Conservation (phyloP, 164 flowering plant species). For the Hamamelis virginiana region DNA sequence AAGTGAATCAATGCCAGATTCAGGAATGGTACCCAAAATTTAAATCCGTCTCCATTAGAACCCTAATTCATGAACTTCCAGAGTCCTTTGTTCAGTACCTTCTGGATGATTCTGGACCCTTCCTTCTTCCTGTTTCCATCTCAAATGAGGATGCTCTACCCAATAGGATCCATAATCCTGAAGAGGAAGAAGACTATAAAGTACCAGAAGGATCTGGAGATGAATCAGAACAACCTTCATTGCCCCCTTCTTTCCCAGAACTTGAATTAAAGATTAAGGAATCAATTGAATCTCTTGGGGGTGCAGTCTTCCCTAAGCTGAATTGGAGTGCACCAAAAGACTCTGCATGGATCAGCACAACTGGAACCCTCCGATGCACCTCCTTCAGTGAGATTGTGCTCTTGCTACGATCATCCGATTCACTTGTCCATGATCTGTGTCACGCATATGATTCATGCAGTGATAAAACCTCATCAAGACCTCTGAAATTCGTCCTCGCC, state of each 20-base stretch:
- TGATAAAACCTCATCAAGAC: slow-evolving; percentile 54
- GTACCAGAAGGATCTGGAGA: slow-evolving; percentile 67
- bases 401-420: slow-evolving; percentile 71
- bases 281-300: slow-evolving; percentile 71
- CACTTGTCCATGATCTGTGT: slow-evolving; percentile 72
- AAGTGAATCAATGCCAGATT: slow-evolving; percentile 78
- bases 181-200: slow-evolving; percentile 64
- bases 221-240: slow-evolving; percentile 52
- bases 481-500: slow-evolving; percentile 64
- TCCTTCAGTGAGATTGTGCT: slow-evolving; percentile 80
- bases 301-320: slow-evolving; percentile 84
- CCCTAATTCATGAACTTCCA: slow-evolving; percentile 74
- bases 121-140: slow-evolving; percentile 73
- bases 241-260: slow-evolving; percentile 71
- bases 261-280: slow-evolving; percentile 63
- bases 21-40: slow-evolving; percentile 95
- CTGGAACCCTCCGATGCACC: slow-evolving; percentile 67
- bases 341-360: slow-evolving; percentile 81
- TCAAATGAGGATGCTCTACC: slow-evolving; percentile 78
- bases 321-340: slow-evolving; percentile 98
- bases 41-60: slow-evolving; percentile 64
- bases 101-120: slow-evolving; percentile 75
- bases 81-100: slow-evolving; percentile 78
- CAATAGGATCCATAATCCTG: slow-evolving; percentile 61
- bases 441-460: slow-evolving; percentile 83